Evolutionary conservation across 78 protist genomes (phyloP).

Genomic region (Paulinella micropora): DNA sequence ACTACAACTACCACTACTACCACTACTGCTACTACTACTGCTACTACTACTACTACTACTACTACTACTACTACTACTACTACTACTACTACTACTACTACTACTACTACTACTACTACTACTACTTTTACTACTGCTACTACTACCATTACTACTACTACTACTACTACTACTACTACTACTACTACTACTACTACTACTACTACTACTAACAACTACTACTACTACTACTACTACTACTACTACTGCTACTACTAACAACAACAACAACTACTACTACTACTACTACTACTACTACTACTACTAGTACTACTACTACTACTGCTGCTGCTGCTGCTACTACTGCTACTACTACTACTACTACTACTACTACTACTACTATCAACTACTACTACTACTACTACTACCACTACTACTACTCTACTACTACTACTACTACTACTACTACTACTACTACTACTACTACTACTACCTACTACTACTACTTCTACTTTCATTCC

Average conservation of each 20-base stretch:
- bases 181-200: too few species aligned
- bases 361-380: not conserved
- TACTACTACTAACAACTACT: too few species aligned
- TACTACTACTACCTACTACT: not conserved
- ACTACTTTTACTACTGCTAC: not conserved
- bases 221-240: too few species aligned
- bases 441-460: not conserved
- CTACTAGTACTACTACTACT: too few species aligned
- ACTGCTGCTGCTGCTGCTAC: not conserved
- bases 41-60: not conserved
- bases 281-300: too few species aligned
- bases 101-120: too few species aligned
- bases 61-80: not conserved
- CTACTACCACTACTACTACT: too few species aligned
- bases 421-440: not conserved
- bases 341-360: not conserved
- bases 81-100: too few species aligned
- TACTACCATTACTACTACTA: not conserved
- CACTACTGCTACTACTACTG: not conserved
- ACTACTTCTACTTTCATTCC: too few species aligned
- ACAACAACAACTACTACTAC: too few species aligned
- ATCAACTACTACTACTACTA: too few species aligned
- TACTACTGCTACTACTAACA: too few species aligned
- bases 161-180: not conserved
- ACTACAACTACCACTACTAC: not conserved